A percentile compares a stretch with the other conserved stretches of the same genome.
These are phyloP conservation scores for Saccharomyces pastorianus DNA, from an alignment of 1,139 yeast genomes.

Conservation along the genomic window DNA sequence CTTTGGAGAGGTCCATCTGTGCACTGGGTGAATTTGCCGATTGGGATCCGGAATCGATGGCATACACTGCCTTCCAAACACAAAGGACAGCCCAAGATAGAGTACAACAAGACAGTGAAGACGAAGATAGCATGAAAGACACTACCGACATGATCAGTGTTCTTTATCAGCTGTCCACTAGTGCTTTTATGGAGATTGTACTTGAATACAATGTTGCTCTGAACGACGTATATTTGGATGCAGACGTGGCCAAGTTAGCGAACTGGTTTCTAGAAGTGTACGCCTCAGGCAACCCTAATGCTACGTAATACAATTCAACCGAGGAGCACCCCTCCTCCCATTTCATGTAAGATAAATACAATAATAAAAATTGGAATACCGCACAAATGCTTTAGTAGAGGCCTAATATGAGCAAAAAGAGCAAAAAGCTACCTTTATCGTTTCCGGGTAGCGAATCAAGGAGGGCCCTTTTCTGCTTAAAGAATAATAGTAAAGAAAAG, in stretches of 20 bases:
- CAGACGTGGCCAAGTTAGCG: slow-evolving; percentile 58
- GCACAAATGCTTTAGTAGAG: background rate
- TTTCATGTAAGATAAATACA: background rate
- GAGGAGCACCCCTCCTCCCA: background rate
- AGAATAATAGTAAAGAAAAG: background rate
- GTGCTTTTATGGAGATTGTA: slow-evolving; percentile 56
- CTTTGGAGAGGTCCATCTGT: slow-evolving; percentile 54
- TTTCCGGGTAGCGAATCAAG: background rate
- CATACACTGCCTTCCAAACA: background rate
- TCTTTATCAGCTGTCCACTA: slow-evolving; percentile 54
- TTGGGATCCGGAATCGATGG: slow-evolving; percentile 19
- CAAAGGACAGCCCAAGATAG: background rate
- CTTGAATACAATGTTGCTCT: slow-evolving; percentile 52
- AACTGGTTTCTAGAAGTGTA: slow-evolving; percentile 58
- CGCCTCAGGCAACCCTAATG: slow-evolving; percentile 3
- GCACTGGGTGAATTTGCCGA: slow-evolving; percentile 41
- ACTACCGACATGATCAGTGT: slow-evolving; percentile 40
- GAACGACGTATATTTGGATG: slow-evolving; percentile 54
- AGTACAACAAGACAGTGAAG: background rate
- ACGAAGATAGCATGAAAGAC: slow-evolving; percentile 20
- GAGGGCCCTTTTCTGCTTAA: background rate
- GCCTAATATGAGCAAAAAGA: background rate
- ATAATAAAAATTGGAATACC: background rate
- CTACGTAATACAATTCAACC: background rate
- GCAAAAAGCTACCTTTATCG: background rate